Base-by-base conservation (phyloP, 176 grass and related monocot species). In the Alopecurus myosuroides region DNA sequence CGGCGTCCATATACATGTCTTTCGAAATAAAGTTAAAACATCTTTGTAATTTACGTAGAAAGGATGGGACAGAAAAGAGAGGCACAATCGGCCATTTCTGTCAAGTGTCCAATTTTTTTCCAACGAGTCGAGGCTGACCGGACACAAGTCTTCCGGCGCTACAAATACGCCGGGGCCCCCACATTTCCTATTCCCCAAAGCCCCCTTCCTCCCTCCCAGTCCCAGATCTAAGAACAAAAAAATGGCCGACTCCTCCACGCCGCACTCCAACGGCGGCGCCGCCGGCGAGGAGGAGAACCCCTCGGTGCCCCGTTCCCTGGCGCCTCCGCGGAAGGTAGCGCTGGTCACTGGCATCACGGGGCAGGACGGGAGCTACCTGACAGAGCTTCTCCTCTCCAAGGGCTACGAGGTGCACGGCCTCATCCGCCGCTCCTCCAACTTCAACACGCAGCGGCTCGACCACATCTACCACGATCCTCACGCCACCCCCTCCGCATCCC, bases 401-500 rank as follows among this genome's bases (percentile, higher is more conserved):
- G 97, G 97, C 3, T 96, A 98, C 86, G 97, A 98, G 83, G 97
- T 98, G 76, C 97, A 98, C 83, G 97, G 97, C 61, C 88, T 98
- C 77, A 98, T 98, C 69, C 93, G 97, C 13, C 93, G 97, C 66
- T 98, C 91, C 77, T 96, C 97, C 89, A 98, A 98, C 90, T 98
- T 98, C 87, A 98, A 98, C 87, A 98, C 93, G 18, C 88, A 89
- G 74, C 71, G 93, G 6, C 91, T 98, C 2, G 93, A 98, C 2
- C 97, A 98, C 86, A 78, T 98, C 84, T 98, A 98, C 87, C 91
- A 95, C 81, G 97, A 98, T 75, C 97, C 97, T 31, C 97, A 98
- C 87, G 89, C 90, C 25, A 52, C 82, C 13, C 84, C 91, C 35
- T 90, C 80, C 17, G n/a, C 82, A 0, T 53, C 74, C 11, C 88